These are phyloP conservation scores for Albugo laibachii DNA, from an alignment of 352 stramenopile genomes.

Conservation along the genomic window DNA sequence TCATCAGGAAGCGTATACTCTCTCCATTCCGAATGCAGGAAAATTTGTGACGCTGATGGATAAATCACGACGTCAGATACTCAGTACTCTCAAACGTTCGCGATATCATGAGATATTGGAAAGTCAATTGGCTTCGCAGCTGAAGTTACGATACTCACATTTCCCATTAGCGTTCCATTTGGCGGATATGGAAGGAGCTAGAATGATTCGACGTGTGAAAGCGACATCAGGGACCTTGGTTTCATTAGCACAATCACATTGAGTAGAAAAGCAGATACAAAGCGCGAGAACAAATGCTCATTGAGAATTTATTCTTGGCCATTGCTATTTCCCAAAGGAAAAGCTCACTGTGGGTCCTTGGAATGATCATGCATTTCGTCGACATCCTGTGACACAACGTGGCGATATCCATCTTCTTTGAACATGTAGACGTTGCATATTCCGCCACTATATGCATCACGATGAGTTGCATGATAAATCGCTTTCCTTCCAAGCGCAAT, in stretches of 20 bases:
- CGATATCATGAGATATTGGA: slow-evolving; percentile 42
- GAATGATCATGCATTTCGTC: slow-evolving; percentile 94
- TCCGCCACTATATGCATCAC: slow-evolving; percentile 96
- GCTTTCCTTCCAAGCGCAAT: slow-evolving; percentile 97
- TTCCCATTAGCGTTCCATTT: slow-evolving; percentile 38
- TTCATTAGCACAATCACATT: slow-evolving; percentile 3
- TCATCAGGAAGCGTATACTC: slow-evolving; percentile 22
- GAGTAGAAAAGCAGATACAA: too few species aligned
- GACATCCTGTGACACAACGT: slow-evolving; percentile 94
- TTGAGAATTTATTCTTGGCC: too few species aligned
- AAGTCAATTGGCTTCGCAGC: slow-evolving; percentile 29
- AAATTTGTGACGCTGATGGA: slow-evolving; percentile 32
- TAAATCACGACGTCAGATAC: slow-evolving; percentile 23
- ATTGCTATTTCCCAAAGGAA: too few species aligned
- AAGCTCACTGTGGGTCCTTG: neutral
- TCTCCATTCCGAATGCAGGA: slow-evolving; percentile 33
- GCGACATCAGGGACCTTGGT: slow-evolving; percentile 38
- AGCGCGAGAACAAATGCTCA: too few species aligned
- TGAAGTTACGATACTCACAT: slow-evolving; percentile 27
- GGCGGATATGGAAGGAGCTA: slow-evolving; percentile 34
- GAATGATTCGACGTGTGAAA: slow-evolving; percentile 23
- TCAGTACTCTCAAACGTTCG: slow-evolving; percentile 24
- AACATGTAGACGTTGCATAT: slow-evolving; percentile 95
- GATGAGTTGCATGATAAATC: slow-evolving; percentile 99
- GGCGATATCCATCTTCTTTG: slow-evolving; percentile 92